A percentile compares a stretch with the other conserved stretches of the same genome.
These are phyloP conservation scores for Penicillium simplicissimum DNA, from an alignment of 495 filamentous ascomycete genomes.

Conservation along the genomic window DNA sequence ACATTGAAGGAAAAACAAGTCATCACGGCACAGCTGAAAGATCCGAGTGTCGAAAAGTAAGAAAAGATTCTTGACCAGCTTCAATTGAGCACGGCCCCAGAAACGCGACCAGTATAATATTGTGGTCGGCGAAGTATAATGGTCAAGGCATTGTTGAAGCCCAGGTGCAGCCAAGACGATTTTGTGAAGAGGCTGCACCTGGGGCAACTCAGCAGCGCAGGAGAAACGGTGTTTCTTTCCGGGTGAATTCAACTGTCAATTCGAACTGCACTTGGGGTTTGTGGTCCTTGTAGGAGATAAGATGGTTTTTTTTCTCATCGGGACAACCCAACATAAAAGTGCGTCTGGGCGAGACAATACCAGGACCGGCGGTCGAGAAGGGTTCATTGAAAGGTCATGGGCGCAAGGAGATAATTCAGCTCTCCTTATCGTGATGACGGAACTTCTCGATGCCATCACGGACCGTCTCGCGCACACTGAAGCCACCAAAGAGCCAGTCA, in stretches of 20 bases:
- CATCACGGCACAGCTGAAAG: background rate
- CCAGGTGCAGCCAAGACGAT: background rate
- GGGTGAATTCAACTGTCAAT: background rate
- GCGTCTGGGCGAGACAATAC: background rate
- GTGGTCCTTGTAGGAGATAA: background rate
- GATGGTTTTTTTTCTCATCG: background rate
- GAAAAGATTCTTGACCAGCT: background rate
- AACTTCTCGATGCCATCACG: slow-evolving; percentile 52
- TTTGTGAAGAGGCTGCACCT: background rate
- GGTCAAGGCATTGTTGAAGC: background rate
- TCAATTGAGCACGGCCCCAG: background rate
- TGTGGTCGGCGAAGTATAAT: background rate
- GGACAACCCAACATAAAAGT: background rate
- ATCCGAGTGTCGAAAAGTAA: background rate
- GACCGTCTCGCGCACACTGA: slow-evolving; percentile 49
- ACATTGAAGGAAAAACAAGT: background rate
- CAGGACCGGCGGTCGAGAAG: background rate
- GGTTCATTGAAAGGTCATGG: background rate
- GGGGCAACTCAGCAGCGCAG: slow-evolving; percentile 2
- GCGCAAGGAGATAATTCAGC: slow-evolving; percentile 18
- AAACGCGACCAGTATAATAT: background rate
- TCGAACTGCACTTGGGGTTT: background rate
- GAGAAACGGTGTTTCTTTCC: background rate
- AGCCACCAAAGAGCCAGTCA: slow-evolving; percentile 52
- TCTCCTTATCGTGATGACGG: slow-evolving; percentile 39